A percentile compares a stretch with the other conserved stretches of the same genome.
Conservation (phyloP, 495 filamentous ascomycete species). For the Hypoxylon cercidicola region DNA sequence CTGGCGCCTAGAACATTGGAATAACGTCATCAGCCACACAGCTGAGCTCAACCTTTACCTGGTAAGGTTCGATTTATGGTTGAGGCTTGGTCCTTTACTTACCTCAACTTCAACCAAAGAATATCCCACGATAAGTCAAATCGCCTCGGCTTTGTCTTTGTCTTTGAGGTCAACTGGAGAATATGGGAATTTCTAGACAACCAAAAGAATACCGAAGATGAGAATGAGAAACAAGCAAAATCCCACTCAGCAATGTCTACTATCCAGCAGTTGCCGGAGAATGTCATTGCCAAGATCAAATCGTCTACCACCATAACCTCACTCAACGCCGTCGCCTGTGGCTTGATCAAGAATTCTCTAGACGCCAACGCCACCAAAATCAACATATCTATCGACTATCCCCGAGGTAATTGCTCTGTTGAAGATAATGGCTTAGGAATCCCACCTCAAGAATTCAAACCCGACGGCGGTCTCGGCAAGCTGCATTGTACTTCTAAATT, state of each 20-base stretch:
- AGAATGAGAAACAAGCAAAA: slow-evolving; percentile 26
- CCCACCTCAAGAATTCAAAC: slow-evolving; percentile 71
- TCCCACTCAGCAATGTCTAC: slow-evolving; percentile 61
- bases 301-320: slow-evolving; percentile 83
- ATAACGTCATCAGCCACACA: slow-evolving; percentile 20
- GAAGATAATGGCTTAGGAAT: slow-evolving; percentile 93
- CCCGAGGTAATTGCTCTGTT: slow-evolving; percentile 79
- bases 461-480: slow-evolving; percentile 77
- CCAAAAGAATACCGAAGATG: not conserved
- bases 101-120: slow-evolving; percentile 7
- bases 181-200: not conserved
- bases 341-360: slow-evolving; percentile 86
- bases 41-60: not conserved
- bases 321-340: slow-evolving; percentile 75
- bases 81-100: not conserved
- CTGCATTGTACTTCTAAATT: slow-evolving; percentile 87
- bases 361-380: slow-evolving; percentile 81
- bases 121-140: not conserved
- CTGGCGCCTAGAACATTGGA: slow-evolving; percentile 1
- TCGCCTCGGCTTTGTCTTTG: no score
- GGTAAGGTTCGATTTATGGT: no score
- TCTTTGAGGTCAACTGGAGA: not conserved
- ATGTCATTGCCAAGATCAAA: slow-evolving; percentile 86
- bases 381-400: slow-evolving; percentile 77
- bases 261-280: slow-evolving; percentile 75